Base-by-base conservation (phyloP, 1,284 basidiomycete genomes). In the Trichosporon coremiiforme region DNA sequence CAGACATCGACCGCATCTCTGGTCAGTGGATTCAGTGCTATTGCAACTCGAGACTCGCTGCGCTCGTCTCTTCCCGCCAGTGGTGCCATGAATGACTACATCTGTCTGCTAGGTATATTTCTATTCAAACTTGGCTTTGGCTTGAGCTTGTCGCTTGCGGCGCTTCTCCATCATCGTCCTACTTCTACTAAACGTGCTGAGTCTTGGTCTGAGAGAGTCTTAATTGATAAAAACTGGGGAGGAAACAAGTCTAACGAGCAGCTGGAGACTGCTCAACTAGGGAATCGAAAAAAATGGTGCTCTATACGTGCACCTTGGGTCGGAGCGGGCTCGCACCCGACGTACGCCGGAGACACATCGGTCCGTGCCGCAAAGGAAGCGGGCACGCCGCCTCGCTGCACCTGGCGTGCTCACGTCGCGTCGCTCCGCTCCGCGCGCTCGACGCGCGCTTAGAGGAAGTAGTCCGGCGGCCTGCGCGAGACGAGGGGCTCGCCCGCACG, bases 401-500 rank as follows among this genome's bases (percentile, higher is more conserved):
- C 33, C 6, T 36, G n/a, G 35, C 35, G 8, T 15, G 63, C 35
- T 7, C 50, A 12, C 38, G 38, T 13, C 38, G 41, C 41, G 4
- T 45, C 41, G 41, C 41, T 45, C 7, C 60, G 17, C 31, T 25
- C 60, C 7, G 17, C 31, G 8, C 36, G 62, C 35, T 22, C 10
- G 25, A 25, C 25, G 25, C 25, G 25, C 63, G 81, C 85, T 80
- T 68, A 96, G 57, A 62, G 57, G 57, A 62, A 93, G 86, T 96
- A 95, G 87, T 99, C 97, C 81, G 96, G 97, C 83, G 98, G 96
- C 85, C 96, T 92, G 85, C 96, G 90, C 79, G 95, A 95, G 74
- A 99, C 96, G 70, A 99, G 89, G 64, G 96, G 96, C 85, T 99
- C 97, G 76, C 96, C 97, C 77, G 96, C 95, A 82, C 96, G 88